Evolutionary conservation across 169 alveolate species (phyloP).

Genomic region (Plasmodium coatneyi): DNA sequence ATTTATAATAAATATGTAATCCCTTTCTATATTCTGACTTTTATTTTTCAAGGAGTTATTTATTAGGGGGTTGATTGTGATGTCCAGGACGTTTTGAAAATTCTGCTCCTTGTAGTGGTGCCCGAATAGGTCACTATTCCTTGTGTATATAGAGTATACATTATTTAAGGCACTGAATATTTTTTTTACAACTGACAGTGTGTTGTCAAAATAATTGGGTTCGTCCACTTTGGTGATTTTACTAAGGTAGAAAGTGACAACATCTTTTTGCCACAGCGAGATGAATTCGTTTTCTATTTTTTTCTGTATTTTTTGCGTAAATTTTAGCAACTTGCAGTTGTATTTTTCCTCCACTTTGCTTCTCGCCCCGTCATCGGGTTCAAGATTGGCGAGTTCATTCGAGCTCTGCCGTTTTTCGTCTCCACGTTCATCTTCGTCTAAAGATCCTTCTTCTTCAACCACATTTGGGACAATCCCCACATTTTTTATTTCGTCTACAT

Average conservation of each 20-base stretch:
- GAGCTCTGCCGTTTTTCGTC: neutral
- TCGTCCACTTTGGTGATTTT: conserved; percentile 33
- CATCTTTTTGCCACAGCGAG: conserved; percentile 65
- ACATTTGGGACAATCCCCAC: neutral
- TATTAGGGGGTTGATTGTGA: conserved; percentile 68
- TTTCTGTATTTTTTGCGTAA: conserved; percentile 41
- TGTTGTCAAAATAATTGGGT: conserved; percentile 24
- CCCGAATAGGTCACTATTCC: neutral
- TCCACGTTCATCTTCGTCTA: neutral
- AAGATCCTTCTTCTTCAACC: neutral
- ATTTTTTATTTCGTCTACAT: neutral
- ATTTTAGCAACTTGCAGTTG: conserved; percentile 50
- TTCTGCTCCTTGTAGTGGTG: conserved; percentile 17
- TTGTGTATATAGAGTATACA: conserved; percentile 45
- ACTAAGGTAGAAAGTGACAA: conserved; percentile 49
- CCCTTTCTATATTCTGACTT: conserved; percentile 22
- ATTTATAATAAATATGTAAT: conserved; percentile 65
- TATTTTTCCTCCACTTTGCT: conserved; percentile 4
- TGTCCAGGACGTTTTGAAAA: conserved; percentile 74
- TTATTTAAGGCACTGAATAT: conserved; percentile 49
- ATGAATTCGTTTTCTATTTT: conserved; percentile 66
- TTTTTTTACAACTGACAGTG: conserved; percentile 37
- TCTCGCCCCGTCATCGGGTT: neutral
- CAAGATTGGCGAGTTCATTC: neutral
- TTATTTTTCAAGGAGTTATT: conserved; percentile 58